Base-by-base conservation (phyloP, 768 basidiomycete species). In the Lenzites betulinus region DNA sequence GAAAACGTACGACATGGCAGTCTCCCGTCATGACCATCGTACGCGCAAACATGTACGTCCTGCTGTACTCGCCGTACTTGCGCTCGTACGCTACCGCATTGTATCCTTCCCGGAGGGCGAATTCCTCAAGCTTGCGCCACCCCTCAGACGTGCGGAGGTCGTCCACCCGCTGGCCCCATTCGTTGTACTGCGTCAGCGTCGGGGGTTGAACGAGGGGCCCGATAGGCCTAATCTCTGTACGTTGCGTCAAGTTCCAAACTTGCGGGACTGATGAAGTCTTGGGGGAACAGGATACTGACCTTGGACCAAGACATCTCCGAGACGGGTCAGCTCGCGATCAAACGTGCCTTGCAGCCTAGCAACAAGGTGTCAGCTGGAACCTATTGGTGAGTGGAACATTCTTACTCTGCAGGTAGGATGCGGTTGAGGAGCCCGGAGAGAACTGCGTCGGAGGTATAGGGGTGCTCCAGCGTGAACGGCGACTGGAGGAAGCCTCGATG, bases 161-260 rank as follows among this genome's bases (percentile, higher is more conserved):
- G 70, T 92, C 89, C 11, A 90, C 73, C 12, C 84, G 81, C 50
- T 69, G 68, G 0, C 89, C 89, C 84, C 83, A 90, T 65, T 90
- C 85, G 64, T 90, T 78, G 67, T 89, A 92, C 70, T 91, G 90
- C 0, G 76, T 79, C n/a, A 92, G 69, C 3, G 70, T 76, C 0
- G 87, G 84, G 28, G 81, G 80, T 2, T 72, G 68, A 0, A 80
- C 75, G 22, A 78, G 78, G 18, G 70, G 64, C n/a, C 69, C 65
- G 22, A 89, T 69, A 1, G 75, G 72, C 23, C 85, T 82, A 36
- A 88, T 76, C n/a, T 71, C 87, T 59, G 30, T 33, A 11, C 30
- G 11, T 5, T 33, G 2, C 12, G 1, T 8, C 13, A 22, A 25
- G 38, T 33, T 20, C n/a, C n/a, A n/a, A n/a, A n/a, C n/a, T n/a